These are phyloP conservation scores for Myxozyma neotropica DNA, from an alignment of 805 yeast genomes.

Conservation along the genomic window DNA sequence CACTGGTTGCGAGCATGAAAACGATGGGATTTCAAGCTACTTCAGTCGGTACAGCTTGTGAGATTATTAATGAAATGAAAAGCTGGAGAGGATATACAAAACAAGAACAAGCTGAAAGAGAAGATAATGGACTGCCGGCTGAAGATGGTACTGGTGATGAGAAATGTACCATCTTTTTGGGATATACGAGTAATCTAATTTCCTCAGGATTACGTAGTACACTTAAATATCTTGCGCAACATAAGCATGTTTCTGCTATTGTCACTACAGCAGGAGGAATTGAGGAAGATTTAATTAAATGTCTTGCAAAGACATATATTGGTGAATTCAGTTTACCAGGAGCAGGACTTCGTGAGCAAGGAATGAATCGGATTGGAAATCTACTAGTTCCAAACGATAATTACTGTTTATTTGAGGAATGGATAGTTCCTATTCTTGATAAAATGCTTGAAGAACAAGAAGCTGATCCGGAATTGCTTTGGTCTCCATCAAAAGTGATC, in stretches of 20 bases:
- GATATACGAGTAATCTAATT: constrained; percentile 94
- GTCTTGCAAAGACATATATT: constrained; percentile 92
- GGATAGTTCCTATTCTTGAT: constrained; percentile 95
- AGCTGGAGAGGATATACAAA: constrained; percentile 75
- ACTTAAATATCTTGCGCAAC: constrained; percentile 82
- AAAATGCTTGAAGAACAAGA: constrained; percentile 87
- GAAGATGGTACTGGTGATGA: constrained; percentile 41
- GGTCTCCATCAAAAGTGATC: constrained; percentile 94
- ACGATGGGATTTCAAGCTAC: constrained; percentile 98
- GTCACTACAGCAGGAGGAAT: constrained; percentile 99
- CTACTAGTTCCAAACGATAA: constrained; percentile 96
- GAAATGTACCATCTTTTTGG: constrained; percentile 91
- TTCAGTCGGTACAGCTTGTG: constrained; percentile 83
- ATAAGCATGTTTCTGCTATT: constrained; percentile 91
- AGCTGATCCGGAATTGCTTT: constrained; percentile 59
- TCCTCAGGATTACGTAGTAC: constrained; percentile 94
- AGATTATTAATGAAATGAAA: constrained; percentile 90
- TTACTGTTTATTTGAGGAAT: constrained; percentile 96
- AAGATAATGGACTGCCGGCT: constrained; percentile 60
- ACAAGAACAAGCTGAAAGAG: constrained; percentile 54
- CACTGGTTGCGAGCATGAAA: constrained; percentile 78
- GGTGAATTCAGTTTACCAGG: constrained; percentile 90
- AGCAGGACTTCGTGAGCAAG: constrained; percentile 80
- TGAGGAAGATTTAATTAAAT: constrained; percentile 95
- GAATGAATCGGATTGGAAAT: constrained; percentile 97